A percentile compares a stretch with the other conserved stretches of the same genome.
Conservation (phyloP, 2,329 filamentous ascomycete species). For the Eutypella sp. region DNA sequence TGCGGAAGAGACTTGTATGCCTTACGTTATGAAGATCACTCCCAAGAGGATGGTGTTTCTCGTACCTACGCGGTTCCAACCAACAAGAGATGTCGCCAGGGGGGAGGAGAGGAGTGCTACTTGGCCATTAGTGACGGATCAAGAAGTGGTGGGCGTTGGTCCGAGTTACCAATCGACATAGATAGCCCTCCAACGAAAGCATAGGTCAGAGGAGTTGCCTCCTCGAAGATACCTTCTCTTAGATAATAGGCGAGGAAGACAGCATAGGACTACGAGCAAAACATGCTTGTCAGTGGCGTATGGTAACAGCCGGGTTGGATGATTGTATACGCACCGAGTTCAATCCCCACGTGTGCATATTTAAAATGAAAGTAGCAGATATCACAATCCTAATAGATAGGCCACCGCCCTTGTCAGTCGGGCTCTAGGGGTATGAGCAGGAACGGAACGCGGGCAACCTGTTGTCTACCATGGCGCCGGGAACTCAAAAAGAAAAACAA, state of each 20-base stretch:
- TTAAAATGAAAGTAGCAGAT: constrained; percentile 50
- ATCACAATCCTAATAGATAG: constrained; percentile 43
- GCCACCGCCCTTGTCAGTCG: neutral
- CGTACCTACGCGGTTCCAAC: constrained; percentile 60
- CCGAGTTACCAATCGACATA: constrained; percentile 44
- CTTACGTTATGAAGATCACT: constrained; percentile 54
- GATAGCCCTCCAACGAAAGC: constrained; percentile 74
- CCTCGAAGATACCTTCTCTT: constrained; percentile 54
- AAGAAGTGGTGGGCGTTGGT: neutral
- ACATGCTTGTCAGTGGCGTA: neutral
- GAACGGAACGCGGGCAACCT: neutral
- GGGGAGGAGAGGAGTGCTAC: constrained; percentile 63
- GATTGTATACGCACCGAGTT: constrained; percentile 48
- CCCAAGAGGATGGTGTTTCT: constrained; percentile 60
- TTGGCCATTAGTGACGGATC: constrained; percentile 13
- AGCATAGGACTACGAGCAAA: constrained; percentile 43
- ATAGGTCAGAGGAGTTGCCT: constrained; percentile 60
- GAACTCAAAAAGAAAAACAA: too few species aligned
- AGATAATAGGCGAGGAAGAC: constrained; percentile 56
- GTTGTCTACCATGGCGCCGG: neutral
- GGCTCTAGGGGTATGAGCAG: neutral
- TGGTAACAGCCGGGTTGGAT: constrained; percentile 1
- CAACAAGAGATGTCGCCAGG: constrained; percentile 49
- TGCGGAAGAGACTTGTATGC: constrained; percentile 1
- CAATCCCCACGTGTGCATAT: constrained; percentile 70